Base-by-base conservation (phyloP, 805 yeast species). In the Pichia manshurica region DNA sequence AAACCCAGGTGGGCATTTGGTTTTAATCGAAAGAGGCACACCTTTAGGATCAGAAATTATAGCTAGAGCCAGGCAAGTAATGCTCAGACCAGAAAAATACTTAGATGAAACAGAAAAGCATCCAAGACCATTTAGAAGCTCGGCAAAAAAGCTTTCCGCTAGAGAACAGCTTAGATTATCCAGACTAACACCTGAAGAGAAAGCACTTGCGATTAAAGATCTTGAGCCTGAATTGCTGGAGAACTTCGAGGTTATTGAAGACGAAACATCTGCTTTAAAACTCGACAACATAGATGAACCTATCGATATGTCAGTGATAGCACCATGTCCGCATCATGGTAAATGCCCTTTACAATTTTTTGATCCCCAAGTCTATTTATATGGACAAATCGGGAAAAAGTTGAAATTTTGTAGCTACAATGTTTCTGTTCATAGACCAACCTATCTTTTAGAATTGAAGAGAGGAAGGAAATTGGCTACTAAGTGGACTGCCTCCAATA, bases 271-370 rank as follows among this genome's bases (percentile, higher is more conserved):
- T 3, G 57, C 48, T 15, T 44, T 43, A 10, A 28, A 13, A 13
- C 13, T 38, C 3, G 51, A 41, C 17, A 20, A 19, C 4, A 8
- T 32, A 3, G 51, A 49, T 25, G 59, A 50, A 37, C 53, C 39
- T 65, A 75, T 59, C 73, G 75, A 83, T 53, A 58, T 89, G 44
- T 75, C 76, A 36, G 73, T 91, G 8, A 60, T 91, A 17, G 96
- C 96, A 0, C 99, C 99, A 3, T 93, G 97, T 60, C 66, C 91
- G 0, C 97, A 93, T 62, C 96, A 88, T 57, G 78, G 82, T 12
- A 75, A 71, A 54, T 90, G 97, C 59, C 97, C 98, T 0, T 67
- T 91, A 46, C 97, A 90, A 63, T 72, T 80, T 29, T 82, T 84
- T 13, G 84, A 84, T 43, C 87, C 95, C 2, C 77, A 77, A 32